Evolutionary conservation across 2,329 filamentous ascomycete genomes (phyloP), one percentile per base, ranked within the genome.

Genomic region (Ascochyta pisi): DNA sequence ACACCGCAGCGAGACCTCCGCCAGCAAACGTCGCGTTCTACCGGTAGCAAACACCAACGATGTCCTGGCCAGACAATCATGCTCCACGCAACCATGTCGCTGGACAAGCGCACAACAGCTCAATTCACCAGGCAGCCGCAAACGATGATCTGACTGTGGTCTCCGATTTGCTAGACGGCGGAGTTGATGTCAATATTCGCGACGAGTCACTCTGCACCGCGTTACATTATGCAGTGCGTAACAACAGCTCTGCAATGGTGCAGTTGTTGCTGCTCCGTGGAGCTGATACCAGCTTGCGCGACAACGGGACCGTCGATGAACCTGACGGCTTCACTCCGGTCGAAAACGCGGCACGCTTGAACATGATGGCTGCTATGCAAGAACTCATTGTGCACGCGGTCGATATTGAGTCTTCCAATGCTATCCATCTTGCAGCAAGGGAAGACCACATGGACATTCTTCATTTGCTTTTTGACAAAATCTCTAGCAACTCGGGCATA

Each of bases 71-170:
- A 19, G 12, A 42, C 37, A 35, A 46, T 9, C 13, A 27, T 35
- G 12, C 24, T 50, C 35, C 23, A 15, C 27, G 19, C 16, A 31
- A 46, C 13, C 10, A 42, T 9, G 24, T 26, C 35, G 34, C 23
- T 23, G 38, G 6, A 50, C 37, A 42, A 43, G 26, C 38, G 38
- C 24, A 43, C 5, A 35, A 50, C 23, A 22, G 16, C 19, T 31
- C 37, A 34, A 42, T 50, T 42, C 47, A 50, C 37, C 47, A 50
- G n/a, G 47, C 47, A 50, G 47, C 47, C 27, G 47, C 47, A 24
- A 41, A 41, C 38, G 27, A 41, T 42, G 47, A 50, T 50, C 38
- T 50, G 16, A 27, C 47, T 31, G 42, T 42, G 31, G 47, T 50
- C 16, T 50, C 37, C 15, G 26, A 50, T 19, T 50, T 50, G 35